These are phyloP conservation scores for Naumovozyma dairenensis DNA, from an alignment of 805 yeast genomes.

Conservation along the genomic window DNA sequence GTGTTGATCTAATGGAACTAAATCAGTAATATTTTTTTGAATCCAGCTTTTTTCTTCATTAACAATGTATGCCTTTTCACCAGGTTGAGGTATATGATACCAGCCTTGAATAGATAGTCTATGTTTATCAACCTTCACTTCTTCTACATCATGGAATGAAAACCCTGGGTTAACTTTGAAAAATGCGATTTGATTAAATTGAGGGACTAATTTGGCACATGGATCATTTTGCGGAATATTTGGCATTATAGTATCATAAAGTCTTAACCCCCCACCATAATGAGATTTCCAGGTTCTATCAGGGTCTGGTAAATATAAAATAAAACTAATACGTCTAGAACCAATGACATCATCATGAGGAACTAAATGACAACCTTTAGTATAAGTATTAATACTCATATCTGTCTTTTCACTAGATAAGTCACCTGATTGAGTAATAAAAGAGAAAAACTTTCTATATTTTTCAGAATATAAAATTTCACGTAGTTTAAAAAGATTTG, in stretches of 20 bases:
- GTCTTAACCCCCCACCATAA: constrained; percentile 86
- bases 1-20: constrained; percentile 68
- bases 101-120: constrained; percentile 94
- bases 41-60: constrained; percentile 64
- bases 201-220: constrained; percentile 66
- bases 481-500: constrained; percentile 67
- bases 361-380: constrained; percentile 84
- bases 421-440: constrained; percentile 79
- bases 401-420: constrained; percentile 87
- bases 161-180: constrained; percentile 94
- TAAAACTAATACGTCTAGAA: constrained; percentile 84
- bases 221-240: constrained; percentile 83
- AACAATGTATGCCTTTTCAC: constrained; percentile 74
- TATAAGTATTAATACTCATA: constrained; percentile 83
- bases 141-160: constrained; percentile 97
- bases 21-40: constrained; percentile 63
- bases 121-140: constrained; percentile 83
- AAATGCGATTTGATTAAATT: constrained; percentile 91
- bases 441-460: constrained; percentile 68
- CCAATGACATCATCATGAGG: constrained; percentile 98
- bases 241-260: constrained; percentile 78
- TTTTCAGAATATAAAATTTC: constrained; percentile 81
- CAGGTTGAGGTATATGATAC: constrained; percentile 95
- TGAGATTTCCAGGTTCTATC: constrained; percentile 79
- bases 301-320: constrained; percentile 87